Conservation (phyloP, 2,329 filamentous ascomycete genomes). For the Penicillium sp. region DNA sequence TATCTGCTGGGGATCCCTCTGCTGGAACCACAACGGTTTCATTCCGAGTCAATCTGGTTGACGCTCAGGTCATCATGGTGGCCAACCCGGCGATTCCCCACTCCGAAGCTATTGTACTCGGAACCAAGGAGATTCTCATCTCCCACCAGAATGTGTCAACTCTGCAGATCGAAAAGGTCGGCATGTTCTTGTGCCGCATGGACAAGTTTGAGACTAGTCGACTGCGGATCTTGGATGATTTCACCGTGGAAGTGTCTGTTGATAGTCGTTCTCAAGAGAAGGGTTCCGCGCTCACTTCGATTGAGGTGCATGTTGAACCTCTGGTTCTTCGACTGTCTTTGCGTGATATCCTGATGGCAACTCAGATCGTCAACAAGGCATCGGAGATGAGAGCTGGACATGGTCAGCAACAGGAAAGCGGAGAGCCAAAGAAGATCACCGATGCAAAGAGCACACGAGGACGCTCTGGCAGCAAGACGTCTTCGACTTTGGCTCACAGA, state of each 20-base stretch:
- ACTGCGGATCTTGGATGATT: conserved; percentile 93
- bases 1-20: conserved; percentile 36
- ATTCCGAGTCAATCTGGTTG: conserved; percentile 90
- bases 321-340: conserved; percentile 87
- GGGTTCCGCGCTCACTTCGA: conserved; percentile 69
- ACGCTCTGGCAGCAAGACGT: conserved; percentile 51
- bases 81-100: conserved; percentile 88
- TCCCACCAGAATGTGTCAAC: conserved; percentile 94
- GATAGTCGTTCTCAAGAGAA: conserved; percentile 69
- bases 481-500: conserved; percentile 49
- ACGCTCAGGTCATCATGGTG: conserved; percentile 94
- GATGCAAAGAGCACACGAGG: conserved; percentile 48
- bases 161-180: conserved; percentile 88
- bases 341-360: conserved; percentile 89
- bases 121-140: conserved; percentile 89
- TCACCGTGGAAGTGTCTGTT: conserved; percentile 87
- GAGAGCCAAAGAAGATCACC: conserved; percentile 59
- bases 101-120: conserved; percentile 94
- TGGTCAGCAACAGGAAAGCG: conserved; percentile 53
- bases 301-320: conserved; percentile 87
- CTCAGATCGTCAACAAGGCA: conserved; percentile 89
- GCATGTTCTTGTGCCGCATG: conserved; percentile 99
- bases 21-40: conserved; percentile 71
- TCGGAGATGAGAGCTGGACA: conserved; percentile 74
- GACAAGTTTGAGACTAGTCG: conserved; percentile 92